phyloP scores from a whole-genome alignment of 2,329 filamentous ascomycete species.

The Microcyclospora tardicrescens region DNA sequence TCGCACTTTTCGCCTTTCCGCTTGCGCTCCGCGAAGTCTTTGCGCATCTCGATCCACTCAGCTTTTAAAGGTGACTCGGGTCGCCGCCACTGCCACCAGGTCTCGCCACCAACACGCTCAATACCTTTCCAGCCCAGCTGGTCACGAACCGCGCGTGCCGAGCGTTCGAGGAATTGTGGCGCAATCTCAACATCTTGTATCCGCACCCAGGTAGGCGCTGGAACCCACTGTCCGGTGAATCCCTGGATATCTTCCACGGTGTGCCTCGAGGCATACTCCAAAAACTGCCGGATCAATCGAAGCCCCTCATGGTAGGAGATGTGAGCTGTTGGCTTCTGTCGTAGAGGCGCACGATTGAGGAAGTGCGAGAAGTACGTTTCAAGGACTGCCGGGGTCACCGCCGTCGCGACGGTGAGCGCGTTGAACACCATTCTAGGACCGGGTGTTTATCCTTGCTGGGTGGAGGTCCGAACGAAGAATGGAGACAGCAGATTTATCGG shows the following conservation, averaged over 20 bases:
- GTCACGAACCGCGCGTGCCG: slow-evolving; percentile 53
- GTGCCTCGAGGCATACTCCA: slow-evolving; percentile 73
- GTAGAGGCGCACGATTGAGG: slow-evolving; percentile 61
- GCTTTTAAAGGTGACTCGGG: slow-evolving; percentile 55
- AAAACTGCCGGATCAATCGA: slow-evolving; percentile 72
- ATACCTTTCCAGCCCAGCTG: slow-evolving; percentile 71
- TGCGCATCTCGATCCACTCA: slow-evolving; percentile 94
- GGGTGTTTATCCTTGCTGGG: too few species aligned
- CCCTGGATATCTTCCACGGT: slow-evolving; percentile 86
- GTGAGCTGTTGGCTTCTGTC: slow-evolving; percentile 72
- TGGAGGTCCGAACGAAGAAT: too few species aligned
- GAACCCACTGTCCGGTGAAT: slow-evolving; percentile 87
- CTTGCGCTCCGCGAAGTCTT: slow-evolving; percentile 60
- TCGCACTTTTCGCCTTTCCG: slow-evolving; percentile 43
- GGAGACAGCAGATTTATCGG: too few species aligned
- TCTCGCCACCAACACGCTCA: slow-evolving; percentile 61
- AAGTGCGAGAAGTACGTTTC: slow-evolving; percentile 85
- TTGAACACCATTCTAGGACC: slow-evolving; percentile 48
- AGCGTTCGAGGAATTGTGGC: slow-evolving; percentile 46
- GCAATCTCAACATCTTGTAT: slow-evolving; percentile 57
- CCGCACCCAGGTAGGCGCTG: slow-evolving; percentile 76
- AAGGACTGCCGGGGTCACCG: slow-evolving; percentile 77
- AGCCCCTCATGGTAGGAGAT: slow-evolving; percentile 92
- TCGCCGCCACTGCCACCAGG: slow-evolving; percentile 83
- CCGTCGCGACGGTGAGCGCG: slow-evolving; percentile 67